These are phyloP conservation scores for Chenopodium formosanum DNA, from an alignment of 148 eudicot genomes.

Conservation along the genomic window DNA sequence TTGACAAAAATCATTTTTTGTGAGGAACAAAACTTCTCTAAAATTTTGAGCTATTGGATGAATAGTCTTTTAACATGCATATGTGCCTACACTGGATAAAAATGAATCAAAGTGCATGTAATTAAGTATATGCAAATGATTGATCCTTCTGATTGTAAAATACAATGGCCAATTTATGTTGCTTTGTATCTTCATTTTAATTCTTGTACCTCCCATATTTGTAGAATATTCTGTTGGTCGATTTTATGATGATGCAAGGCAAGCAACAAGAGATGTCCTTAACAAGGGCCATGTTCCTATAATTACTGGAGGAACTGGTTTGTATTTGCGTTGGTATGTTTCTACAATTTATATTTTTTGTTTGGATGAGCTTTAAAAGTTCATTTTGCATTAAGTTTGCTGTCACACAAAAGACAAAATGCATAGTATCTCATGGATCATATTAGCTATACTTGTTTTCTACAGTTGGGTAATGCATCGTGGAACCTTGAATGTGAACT, in stretches of 20 bases:
- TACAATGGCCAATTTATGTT: background rate
- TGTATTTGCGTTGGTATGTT: constrained; percentile 90
- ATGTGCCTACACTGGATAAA: background rate
- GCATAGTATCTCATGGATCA: background rate
- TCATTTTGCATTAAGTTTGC: background rate
- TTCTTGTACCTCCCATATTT: background rate
- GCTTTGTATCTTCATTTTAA: background rate
- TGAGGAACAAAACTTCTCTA: background rate
- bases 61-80: background rate
- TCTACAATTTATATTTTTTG: background rate
- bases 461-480: background rate
- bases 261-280: constrained; percentile 72
- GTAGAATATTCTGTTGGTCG: constrained; percentile 89
- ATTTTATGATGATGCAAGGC: constrained; percentile 90
- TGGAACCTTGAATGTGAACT: background rate
- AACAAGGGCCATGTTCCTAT: constrained; percentile 77
- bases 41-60: background rate
- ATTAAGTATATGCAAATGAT: constrained; percentile 13
- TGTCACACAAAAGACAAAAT: background rate
- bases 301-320: constrained; percentile 92
- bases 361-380: background rate
- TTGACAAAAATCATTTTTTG: background rate
- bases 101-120: background rate
- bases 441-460: background rate
- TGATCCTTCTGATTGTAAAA: constrained; percentile 7